A percentile compares a stretch with the other conserved stretches of the same genome.
phyloP scores from a whole-genome alignment of 352 stramenopile genomes.

The Phytophthora kernoviae region DNA sequence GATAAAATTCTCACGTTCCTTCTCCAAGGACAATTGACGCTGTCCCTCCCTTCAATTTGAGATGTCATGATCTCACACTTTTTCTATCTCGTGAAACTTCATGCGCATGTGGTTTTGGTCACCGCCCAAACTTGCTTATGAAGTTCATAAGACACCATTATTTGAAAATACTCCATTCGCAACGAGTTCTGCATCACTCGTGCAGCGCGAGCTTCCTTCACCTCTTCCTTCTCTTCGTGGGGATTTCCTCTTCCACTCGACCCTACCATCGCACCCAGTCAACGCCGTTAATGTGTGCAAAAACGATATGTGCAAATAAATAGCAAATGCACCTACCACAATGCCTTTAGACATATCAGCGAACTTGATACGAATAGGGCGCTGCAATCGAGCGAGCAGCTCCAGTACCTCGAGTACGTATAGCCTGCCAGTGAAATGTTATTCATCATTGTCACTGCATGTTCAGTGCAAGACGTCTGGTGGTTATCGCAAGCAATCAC shows the following conservation, averaged over 20 bases:
- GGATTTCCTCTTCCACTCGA: conserved; percentile 63
- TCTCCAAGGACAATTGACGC: conserved; percentile 51
- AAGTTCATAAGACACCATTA: conserved; percentile 76
- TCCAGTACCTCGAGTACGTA: conserved; percentile 85
- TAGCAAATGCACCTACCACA: conserved; percentile 42
- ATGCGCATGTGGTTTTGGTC: conserved; percentile 56
- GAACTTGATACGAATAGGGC: conserved; percentile 85
- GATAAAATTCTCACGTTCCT: conserved; percentile 62
- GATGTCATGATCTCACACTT: conserved; percentile 60
- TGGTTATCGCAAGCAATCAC: conserved; percentile 16
- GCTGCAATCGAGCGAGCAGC: conserved; percentile 62
- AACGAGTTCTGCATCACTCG: conserved; percentile 66
- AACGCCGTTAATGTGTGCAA: background rate
- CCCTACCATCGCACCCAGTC: conserved; percentile 21
- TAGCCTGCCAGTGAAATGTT: conserved; percentile 74
- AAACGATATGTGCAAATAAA: background rate
- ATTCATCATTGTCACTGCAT: conserved; percentile 88
- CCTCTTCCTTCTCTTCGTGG: conserved; percentile 73
- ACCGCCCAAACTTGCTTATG: conserved; percentile 79
- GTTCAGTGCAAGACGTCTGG: conserved; percentile 57
- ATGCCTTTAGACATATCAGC: conserved; percentile 84
- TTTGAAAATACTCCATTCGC: conserved; percentile 76
- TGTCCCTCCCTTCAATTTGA: conserved; percentile 55
- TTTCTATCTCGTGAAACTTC: conserved; percentile 53
- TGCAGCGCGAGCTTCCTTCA: conserved; percentile 64